phyloP scores from a whole-genome alignment of 1,139 yeast genomes.

The Blastobotrys serpentis region DNA sequence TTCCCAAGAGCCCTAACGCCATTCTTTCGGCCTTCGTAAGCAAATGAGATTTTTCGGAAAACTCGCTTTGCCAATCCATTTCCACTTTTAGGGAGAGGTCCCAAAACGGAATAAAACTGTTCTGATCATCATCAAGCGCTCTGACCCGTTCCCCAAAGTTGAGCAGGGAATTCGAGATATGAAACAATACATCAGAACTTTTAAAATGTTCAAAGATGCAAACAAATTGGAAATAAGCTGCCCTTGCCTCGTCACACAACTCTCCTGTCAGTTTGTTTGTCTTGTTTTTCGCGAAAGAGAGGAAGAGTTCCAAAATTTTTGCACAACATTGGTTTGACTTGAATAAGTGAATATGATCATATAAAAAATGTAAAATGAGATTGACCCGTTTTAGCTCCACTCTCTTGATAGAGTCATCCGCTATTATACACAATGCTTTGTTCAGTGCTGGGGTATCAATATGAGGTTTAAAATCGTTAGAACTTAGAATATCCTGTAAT shows the following conservation, averaged over 20 bases:
- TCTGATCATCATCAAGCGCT: constrained; percentile 2
- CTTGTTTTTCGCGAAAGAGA: constrained; percentile 5
- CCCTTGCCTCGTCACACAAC: neutral
- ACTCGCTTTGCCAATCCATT: constrained; percentile 16
- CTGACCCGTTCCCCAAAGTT: constrained; percentile 22
- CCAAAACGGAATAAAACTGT: constrained; percentile 22
- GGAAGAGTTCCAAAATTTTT: constrained; percentile 15
- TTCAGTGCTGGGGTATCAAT: constrained; percentile 11
- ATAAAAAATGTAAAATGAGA: constrained; percentile 1
- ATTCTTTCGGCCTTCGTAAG: constrained; percentile 21
- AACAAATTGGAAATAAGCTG: constrained; percentile 9
- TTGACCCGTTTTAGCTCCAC: neutral
- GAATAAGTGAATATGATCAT: neutral
- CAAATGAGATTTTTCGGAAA: constrained; percentile 14
- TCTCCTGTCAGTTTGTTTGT: neutral
- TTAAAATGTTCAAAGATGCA: constrained; percentile 13
- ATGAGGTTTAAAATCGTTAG: constrained; percentile 12
- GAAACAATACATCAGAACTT: constrained; percentile 17
- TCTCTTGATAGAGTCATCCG: neutral
- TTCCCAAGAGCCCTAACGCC: constrained; percentile 18
- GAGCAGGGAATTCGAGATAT: constrained; percentile 25
- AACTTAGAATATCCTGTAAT: constrained; percentile 1
- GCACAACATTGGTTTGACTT: constrained; percentile 9
- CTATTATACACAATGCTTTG: constrained; percentile 14
- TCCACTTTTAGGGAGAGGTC: constrained; percentile 23